Evolutionary conservation across 1,284 basidiomycete species (phyloP), one percentile per base, ranked within the genome.

Genomic region (Caloboletus firmus): DNA sequence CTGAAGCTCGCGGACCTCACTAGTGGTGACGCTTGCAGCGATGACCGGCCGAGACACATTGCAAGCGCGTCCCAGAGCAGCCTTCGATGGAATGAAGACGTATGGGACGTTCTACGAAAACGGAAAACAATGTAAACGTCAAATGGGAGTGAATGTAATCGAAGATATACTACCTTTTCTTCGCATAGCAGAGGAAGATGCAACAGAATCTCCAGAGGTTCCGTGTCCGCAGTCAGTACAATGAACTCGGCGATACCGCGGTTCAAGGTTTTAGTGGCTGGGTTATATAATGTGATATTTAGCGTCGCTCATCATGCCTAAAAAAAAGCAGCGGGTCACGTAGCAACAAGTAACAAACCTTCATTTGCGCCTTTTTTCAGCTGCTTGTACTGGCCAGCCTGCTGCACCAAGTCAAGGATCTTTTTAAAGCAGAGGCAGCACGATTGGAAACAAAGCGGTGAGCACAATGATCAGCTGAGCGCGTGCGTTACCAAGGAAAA

Each of bases 191-290:
- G 81, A 42, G 97, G 97, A 28, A 99, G 85, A 76, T 99, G 97
- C 61, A 99, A 85, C 47, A 99, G 79, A 72, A 99, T 99, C 74
- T 99, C 96, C 67, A 99, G 84, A 49, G 96, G 96, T 75, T 99
- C 95, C 44, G 96, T 96, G 69, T 97, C 94, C 58, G 95, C 97
- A 55, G 97, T 97, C 76, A 99, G 82, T 69, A 99, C 86, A 76
- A 99, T 96, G 77, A 99, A 93, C 77, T 99, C 97, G 65, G 95
- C 92, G 67, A 98, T 95, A 78, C 97, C 96, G 70, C 97, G 92
- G 76, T 99, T 99, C 61, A 99, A 83, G 24, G 97, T 99, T 82
- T 98, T 98, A 63, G 95, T 98, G 46, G 90, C 91, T 87, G 71
- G 55, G 64, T 54, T 43, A 43, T 43, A 43, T 24, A 24, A 41